Evolutionary conservation across 352 stramenopile genomes (phyloP), one percentile per base, ranked within the genome.

Genomic region (Phytophthora boehmeriae): DNA sequence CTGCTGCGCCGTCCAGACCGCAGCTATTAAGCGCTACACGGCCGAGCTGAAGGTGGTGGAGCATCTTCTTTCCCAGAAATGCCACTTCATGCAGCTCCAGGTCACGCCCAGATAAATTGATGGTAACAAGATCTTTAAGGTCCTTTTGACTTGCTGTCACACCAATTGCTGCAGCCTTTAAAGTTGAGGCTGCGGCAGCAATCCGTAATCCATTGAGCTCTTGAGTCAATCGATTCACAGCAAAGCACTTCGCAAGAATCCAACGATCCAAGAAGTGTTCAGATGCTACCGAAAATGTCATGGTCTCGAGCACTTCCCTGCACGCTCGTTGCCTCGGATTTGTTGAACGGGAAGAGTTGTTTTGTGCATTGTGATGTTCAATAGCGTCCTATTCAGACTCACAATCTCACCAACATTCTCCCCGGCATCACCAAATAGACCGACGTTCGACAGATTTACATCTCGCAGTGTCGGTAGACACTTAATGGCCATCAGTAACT

Each of bases 11-110:
- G 22, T 87, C 77, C 34, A 92, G 73, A 11, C 54, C 54, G 47
- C 80, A 93, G 32, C 70, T 78, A 38, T 90, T 92, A 20, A 93
- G 54, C 9, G 76, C 68, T 3, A 91, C 60, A 14, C 79, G 73
- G 4, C 63, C 69, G 5, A 93, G 63, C 51, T 80, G 71, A 41
- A 86, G 66, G n/a, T 93, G 82, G 49, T 93, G 80, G 5, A 86
- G 76, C 16, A 93, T 73, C 54, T 90, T 91, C 39, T 80, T 84
- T 13, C 75, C 67, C 1, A 93, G 45, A 49, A 92, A 93, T 8
- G 76, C 66, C 10, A 78, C 71, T 56, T 93, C 85, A 51, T 77
- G 89, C 16, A 87, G 17, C 13, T 84, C 71, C 4, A 91, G 46
- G 10, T 44, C 41, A n/a, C 80, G 65, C 0, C 78, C 65, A 4